Evolutionary conservation across 2,329 filamentous ascomycete genomes (phyloP), one percentile per base, ranked within the genome.

Genomic region (Pseudonectria buxi): DNA sequence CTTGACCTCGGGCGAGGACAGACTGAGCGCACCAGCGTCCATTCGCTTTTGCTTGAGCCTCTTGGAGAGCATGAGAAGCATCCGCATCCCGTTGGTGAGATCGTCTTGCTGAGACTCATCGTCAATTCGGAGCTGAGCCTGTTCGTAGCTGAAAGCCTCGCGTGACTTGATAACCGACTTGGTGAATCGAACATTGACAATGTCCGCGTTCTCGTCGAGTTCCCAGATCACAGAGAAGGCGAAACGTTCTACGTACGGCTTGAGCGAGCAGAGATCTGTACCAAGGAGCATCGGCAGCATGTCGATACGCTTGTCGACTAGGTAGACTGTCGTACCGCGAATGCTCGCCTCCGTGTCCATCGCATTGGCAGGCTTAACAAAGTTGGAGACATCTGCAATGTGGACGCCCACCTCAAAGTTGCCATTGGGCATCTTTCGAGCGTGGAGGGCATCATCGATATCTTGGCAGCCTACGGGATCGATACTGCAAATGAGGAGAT

Each of bases 331-430:
- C 4, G 92, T 96, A 43, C 92, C 92, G 52, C 92, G 83, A 54
- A 94, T 78, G 55, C 87, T 92, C 3, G 92, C 92, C 64, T 98
- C 92, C 31, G 81, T 77, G 58, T 98, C 94, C 92, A 98, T 98
- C 35, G 92, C 83, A 54, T 90, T 98, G 60, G 86, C 88, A 16
- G 94, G 89, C 63, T 92, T 94, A 53, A 98, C 92, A 56, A 98
- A 98, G 64, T 98, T 85, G 9, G 92, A 96, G n/a, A 98, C 92
- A 61, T 98, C 92, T 18, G 92, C 94, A 61, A 98, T 98, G 62
- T 98, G 94, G 12, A 98, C 92, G 45, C 92, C 92, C 9, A 98
- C 88, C 61, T 96, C 87, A 46, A 81, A 89, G 59, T 96, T 95
- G 28, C 94, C 92, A 53, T 96, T 96, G 0, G 87, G 82, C 14